Evolutionary conservation across 495 filamentous ascomycete species (phyloP), one percentile per base, ranked within the genome.

Genomic region (Achaetomiella virescens): DNA sequence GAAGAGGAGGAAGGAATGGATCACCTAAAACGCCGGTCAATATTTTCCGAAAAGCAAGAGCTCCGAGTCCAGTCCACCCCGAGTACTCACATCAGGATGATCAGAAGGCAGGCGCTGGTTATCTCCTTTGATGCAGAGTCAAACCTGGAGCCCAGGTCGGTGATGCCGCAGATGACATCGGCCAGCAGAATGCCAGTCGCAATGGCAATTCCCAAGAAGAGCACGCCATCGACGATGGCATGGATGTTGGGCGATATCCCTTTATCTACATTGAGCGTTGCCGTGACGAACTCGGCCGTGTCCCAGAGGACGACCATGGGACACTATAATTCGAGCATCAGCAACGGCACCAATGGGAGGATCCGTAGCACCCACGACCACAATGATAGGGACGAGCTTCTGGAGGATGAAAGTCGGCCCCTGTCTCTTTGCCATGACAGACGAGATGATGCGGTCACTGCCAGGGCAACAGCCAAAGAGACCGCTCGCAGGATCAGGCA

Each of bases 1-100:
- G 48, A 63, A 54, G 24, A 62, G 37, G 6, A 61, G 46, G 18
- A 54, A 60, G 1, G 57, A 55, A 22, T 66, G 63, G n/a, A 61
- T 43, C 5, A 63, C 31, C 58, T 58, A 61, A 29, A 6, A 11
- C n/a, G 8, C 2, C n/a, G 5, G 8, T 17, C 8, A 20, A 35
- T 49, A 55, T 49, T 18, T 22, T 10, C 12, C 6, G 2, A 9
- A 15, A 20, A 35, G 25, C 40, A 37, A 45, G 52, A 14, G 20
- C 3, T 21, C 29, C 1, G n/a, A 14, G 4, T 35, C 15, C 31
- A 22, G n/a, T n/a, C n/a, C n/a, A n/a, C n/a, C n/a, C 1, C 2
- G 17, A 57, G 27, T 1, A 55, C 54, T 22, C 52, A 63, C 61
- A 60, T 63, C 15, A 63, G 17, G 29, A 41, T 11, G 29, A 60